phyloP scores from a whole-genome alignment of 1,284 basidiomycete genomes.

The Ceratorhiza oryzae-sativae region DNA sequence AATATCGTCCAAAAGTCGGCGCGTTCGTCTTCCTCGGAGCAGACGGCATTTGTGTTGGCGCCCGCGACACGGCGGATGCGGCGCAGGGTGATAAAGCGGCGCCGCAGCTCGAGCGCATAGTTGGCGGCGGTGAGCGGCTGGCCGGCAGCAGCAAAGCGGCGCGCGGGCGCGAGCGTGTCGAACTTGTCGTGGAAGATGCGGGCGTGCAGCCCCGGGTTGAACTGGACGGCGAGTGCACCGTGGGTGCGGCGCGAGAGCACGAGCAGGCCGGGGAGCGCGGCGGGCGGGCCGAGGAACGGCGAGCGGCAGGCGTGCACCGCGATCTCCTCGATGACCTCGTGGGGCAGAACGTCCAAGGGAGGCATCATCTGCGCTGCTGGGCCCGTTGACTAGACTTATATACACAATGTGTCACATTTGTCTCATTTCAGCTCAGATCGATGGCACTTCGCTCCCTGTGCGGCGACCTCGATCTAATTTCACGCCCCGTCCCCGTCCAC shows the following conservation, averaged over 20 bases:
- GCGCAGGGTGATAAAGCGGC: constrained; percentile 46
- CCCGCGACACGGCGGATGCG: constrained; percentile 42
- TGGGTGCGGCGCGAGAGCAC: constrained; percentile 47
- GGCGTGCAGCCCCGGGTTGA: constrained; percentile 52
- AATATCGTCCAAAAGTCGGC: constrained; percentile 53
- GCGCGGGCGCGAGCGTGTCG: constrained; percentile 48
- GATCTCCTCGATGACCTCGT: constrained; percentile 50
- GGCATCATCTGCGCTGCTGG: not conserved
- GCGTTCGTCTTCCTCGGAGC: constrained; percentile 22
- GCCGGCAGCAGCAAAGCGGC: constrained; percentile 45
- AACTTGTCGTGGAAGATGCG: constrained; percentile 50
- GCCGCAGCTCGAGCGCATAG: constrained; percentile 48
- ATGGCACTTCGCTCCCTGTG: not conserved
- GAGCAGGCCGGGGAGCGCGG: constrained; percentile 45
- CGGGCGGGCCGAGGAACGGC: constrained; percentile 38
- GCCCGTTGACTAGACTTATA: not conserved
- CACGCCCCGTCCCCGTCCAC: not conserved
- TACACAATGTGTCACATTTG: constrained; percentile 9
- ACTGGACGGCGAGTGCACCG: constrained; percentile 42
- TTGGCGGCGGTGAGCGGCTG: constrained; percentile 42
- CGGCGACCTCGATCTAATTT: constrained; percentile 18
- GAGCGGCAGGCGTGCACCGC: constrained; percentile 46
- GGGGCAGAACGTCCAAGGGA: constrained; percentile 46
- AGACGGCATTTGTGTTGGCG: not conserved
- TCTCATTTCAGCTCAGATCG: not conserved